A percentile compares a stretch with the other conserved stretches of the same genome.
These are phyloP conservation scores for Coniophora puteana DNA, from an alignment of 1,284 basidiomycete genomes.

Conservation along the genomic window DNA sequence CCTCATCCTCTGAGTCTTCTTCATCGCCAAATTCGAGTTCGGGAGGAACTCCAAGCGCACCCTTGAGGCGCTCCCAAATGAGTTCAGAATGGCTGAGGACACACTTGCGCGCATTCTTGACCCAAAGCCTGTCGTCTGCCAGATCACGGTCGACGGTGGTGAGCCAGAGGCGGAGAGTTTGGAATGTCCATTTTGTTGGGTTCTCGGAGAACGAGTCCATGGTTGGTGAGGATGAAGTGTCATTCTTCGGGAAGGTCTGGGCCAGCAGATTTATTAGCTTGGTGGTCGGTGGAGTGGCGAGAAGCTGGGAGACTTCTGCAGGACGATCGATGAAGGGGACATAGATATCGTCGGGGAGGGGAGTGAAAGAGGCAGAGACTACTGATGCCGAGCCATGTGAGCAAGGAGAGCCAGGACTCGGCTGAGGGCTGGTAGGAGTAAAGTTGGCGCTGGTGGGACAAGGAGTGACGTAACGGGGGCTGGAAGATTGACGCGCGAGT, in stretches of 20 bases:
- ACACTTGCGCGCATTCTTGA: constrained; percentile 58
- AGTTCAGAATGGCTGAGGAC: constrained; percentile 69
- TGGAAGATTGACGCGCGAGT: constrained; percentile 57
- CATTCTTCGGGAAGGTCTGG: constrained; percentile 53
- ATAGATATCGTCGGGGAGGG: constrained; percentile 63
- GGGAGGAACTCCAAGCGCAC: constrained; percentile 71
- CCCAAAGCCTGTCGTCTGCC: constrained; percentile 61
- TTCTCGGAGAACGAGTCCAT: constrained; percentile 21
- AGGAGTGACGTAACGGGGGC: constrained; percentile 37
- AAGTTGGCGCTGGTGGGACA: constrained; percentile 20
- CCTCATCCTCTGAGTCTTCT: constrained; percentile 20
- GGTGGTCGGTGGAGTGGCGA: constrained; percentile 56
- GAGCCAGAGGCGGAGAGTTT: constrained; percentile 45
- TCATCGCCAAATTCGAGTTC: constrained; percentile 64
- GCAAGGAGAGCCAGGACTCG: constrained; percentile 16
- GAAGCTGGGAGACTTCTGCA: constrained; percentile 57
- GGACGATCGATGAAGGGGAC: constrained; percentile 77
- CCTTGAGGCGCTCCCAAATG: constrained; percentile 80
- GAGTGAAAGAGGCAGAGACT: constrained; percentile 53
- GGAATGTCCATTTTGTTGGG: constrained; percentile 21
- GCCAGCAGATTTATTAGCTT: constrained; percentile 67
- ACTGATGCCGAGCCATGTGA: constrained; percentile 2
- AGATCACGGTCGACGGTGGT: constrained; percentile 55
- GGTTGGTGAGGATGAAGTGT: constrained; percentile 17
- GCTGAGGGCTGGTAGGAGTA: constrained; percentile 12